phyloP scores from a whole-genome alignment of 2,329 filamentous ascomycete species.

The Arthrobotrys sphaeroides region DNA sequence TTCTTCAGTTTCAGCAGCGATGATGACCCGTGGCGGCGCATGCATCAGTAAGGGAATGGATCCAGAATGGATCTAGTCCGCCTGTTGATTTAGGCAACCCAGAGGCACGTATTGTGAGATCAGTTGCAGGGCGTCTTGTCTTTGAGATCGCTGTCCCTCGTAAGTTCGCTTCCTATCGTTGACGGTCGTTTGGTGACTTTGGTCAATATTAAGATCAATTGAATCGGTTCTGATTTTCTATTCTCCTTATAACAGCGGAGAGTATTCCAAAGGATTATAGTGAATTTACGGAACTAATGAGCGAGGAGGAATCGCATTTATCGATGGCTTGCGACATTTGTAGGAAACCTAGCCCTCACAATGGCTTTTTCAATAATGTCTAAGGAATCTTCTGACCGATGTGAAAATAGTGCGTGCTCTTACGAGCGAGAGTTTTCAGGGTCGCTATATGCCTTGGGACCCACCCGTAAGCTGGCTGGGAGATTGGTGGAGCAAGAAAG shows the following conservation, averaged over 20 bases:
- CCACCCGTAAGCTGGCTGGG: not conserved
- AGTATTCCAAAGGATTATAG: constrained; percentile 16
- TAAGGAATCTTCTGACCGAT: not conserved
- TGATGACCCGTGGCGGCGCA: constrained; percentile 4
- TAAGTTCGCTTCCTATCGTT: not conserved
- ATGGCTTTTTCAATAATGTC: not conserved
- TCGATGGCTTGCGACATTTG: constrained; percentile 17
- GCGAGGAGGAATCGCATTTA: constrained; percentile 21
- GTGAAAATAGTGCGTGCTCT: not conserved
- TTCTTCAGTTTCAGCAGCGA: constrained; percentile 29
- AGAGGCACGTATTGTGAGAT: not conserved
- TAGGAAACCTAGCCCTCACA: not conserved
- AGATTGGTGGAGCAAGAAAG: not conserved
- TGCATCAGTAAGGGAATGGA: constrained; percentile 25
- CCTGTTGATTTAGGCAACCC: not conserved
- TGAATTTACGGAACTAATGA: constrained; percentile 16
- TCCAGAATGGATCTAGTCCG: not conserved
- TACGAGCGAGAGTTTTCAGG: constrained; percentile 4
- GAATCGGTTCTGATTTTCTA: not conserved
- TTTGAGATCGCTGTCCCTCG: not conserved
- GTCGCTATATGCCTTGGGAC: constrained; percentile 14
- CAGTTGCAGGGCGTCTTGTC: not conserved
- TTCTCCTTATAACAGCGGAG: not conserved
- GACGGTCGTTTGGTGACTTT: too few species aligned
- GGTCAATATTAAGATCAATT: too few species aligned